Conservation (phyloP, 1,284 basidiomycete genomes). For the Cutaneotrichosporon mucoides region DNA sequence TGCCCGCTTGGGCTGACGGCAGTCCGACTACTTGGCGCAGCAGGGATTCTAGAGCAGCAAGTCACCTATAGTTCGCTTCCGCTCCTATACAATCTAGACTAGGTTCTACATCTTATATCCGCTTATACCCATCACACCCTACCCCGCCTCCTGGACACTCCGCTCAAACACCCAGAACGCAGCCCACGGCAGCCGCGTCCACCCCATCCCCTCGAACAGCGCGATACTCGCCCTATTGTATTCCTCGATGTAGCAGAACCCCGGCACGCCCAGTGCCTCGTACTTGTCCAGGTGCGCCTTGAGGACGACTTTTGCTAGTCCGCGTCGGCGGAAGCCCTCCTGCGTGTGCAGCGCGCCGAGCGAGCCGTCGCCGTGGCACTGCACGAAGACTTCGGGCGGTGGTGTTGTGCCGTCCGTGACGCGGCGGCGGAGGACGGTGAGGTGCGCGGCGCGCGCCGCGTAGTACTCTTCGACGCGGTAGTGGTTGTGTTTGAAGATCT, state of each 20-base stretch:
- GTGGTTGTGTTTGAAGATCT: conserved; percentile 10
- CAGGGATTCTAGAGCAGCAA: conserved; percentile 33
- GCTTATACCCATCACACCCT: too few relatives aligned
- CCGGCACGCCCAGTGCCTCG: conserved; percentile 1
- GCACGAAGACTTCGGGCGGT: conserved; percentile 20
- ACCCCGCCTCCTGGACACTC: neutral
- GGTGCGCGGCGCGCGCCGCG: conserved; percentile 11
- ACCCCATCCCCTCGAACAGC: conserved; percentile 24
- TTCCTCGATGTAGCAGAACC: conserved; percentile 16
- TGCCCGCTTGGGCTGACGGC: neutral
- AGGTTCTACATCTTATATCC: too few relatives aligned
- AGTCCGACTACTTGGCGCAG: conserved; percentile 47
- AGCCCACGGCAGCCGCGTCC: conserved; percentile 10
- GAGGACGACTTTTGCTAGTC: conserved; percentile 26
- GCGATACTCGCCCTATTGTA: conserved; percentile 20
- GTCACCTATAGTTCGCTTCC: too few relatives aligned
- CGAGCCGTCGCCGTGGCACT: conserved; percentile 27
- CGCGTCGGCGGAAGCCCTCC: conserved; percentile 20
- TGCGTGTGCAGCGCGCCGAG: conserved; percentile 28
- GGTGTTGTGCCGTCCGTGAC: neutral
- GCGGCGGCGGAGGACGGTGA: conserved; percentile 16
- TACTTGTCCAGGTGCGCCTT: conserved; percentile 10
- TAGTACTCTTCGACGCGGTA: conserved; percentile 22
- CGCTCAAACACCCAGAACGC: conserved; percentile 6
- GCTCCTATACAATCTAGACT: too few relatives aligned